Evolutionary conservation across 169 alveolate species (phyloP), one percentile per base, ranked within the genome.

Genomic region (Cryptosporidium xiaoi): DNA sequence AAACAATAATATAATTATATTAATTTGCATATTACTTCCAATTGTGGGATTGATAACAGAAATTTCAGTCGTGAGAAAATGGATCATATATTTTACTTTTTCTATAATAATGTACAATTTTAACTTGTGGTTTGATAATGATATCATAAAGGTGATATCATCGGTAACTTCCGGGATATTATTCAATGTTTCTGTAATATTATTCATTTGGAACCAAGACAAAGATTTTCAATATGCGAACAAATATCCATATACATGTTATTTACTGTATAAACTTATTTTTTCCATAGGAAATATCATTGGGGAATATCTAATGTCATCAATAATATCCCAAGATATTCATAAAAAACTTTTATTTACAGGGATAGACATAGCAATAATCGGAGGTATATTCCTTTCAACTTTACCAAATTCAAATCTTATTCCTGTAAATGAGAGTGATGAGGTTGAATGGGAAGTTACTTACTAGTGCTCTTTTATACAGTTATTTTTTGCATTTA

Each of bases 361-460:
- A 8, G 48, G 48, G 13, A 69, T 34, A 69, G 51, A 56, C 31
- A 16, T 36, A 12, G 34, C 56, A n/a, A 69, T 53, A 3, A 33
- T 69, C 31, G 27, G n/a, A 16, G 15, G 18, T 18, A 34, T 56
- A 15, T 51, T 20, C 13, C 18, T 66, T 69, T 33, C 53, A 29
- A 8, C 51, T 69, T 4, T 53, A 4, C 29, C 20, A 48, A 15
- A 69, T 69, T 51, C 34, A 24, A 53, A 53, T 55, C 27, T 36
- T 15, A 33, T 10, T 27, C 83, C 31, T 5, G 83, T 50, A 53
- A 55, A 7, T 10, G 58, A 51, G 24, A 55, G 16, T 10, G 58
- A 18, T 31, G 83, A 69, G 31, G 31, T 69, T 29, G 83, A 69
- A 33, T 69, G 83, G 83, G 83, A 69, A 51, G 83, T 69, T 27